Evolutionary conservation across 148 eudicot genomes (phyloP), one percentile per base, ranked within the genome.

Genomic region (Heliosperma pusillum): DNA sequence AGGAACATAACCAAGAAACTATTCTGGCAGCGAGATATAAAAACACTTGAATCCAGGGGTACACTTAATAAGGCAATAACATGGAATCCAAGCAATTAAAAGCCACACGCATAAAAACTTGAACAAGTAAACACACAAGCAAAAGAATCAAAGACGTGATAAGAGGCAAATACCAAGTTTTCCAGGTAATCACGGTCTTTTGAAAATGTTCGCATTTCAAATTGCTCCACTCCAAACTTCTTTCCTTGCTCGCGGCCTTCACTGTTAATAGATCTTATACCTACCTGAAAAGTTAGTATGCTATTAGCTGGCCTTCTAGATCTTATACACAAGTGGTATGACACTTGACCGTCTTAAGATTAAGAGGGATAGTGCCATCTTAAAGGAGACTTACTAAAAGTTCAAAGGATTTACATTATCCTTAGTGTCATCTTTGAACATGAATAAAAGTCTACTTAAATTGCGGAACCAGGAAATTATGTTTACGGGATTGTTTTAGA

Each of bases 191-290:
- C 63, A 26, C 92, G 96, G 75, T 94, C 98, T 74, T 71, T 86
- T 66, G 98, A 94, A 78, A 86, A 94, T 58, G 96, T 87, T 27
- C 97, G 86, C 98, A 94, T 94, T 85, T 94, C 98, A 81, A 77
- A 92, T 87, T 94, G 98, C 88, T 94, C 98, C 44, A 94, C 98
- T 2, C 98, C 98, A 76, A 90, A 94, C 82, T 82, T 88, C 84
- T 94, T 85, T 75, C 98, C 98, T 82, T 94, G 98, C 72, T 91
- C 97, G 45, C 96, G 92, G 56, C 98, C 98, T 87, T 94, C 98
- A 9, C 69, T 86, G 2, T 73, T 94, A 71, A 94, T 92, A 55
- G 97, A 91, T 82, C 98, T 90, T 60, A 94, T 80, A 66, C 97
- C 98, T 66, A 94, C 96, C 98, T 94, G 88, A 72, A 76, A 22